Base-by-base conservation (phyloP, 75 land plant species). In the Pinus taeda region DNA sequence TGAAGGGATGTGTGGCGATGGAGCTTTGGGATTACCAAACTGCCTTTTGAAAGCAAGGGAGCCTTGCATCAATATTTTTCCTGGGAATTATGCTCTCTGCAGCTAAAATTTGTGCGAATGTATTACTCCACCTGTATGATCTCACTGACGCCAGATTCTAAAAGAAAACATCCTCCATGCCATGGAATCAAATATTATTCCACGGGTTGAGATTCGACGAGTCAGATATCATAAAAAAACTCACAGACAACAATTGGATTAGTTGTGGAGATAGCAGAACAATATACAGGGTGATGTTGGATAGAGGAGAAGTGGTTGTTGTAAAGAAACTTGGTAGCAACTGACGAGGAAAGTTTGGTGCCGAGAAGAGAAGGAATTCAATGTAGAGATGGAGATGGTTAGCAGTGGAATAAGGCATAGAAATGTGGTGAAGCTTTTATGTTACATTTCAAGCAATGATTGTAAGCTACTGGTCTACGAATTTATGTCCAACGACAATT, bases 221-320 rank as follows among this genome's bases (percentile, higher is more conserved):
- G 59, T 15, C 74, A 3, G 60, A 69, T 59, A 80, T 91, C 36
- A 15, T 76, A 1, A 57, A 60, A 4, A 74, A 80, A 0, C 33
- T 91, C 55, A 75, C 80, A 20, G 93, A 93, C 3, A 75, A 82
- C 14, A 39, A 66, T 3, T 65, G 84, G 67, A 82, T 91, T 8
- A 90, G 90, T 2, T 49, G 62, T 9, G 93, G 93, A 8, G 90
- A 87, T 4, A 74, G 86, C 20, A 88, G 90, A 55, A 78, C 59
- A 59, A 90, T 91, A 4, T 88, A 91, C 75, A 77, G 76, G 6
- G 80, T 84, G 17, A 3, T 15, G 4, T 79, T 89, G 15, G 21
- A 15, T 4, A 63, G 71, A 62, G 76, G 75, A 4, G 74, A 74
- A 15, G 6, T 39, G 6, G 84, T 91, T 6, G 90, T 90, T 3